These are phyloP conservation scores for Cylindrotheca fusiformis DNA, from an alignment of 108 stramenopile genomes.

Conservation along the genomic window DNA sequence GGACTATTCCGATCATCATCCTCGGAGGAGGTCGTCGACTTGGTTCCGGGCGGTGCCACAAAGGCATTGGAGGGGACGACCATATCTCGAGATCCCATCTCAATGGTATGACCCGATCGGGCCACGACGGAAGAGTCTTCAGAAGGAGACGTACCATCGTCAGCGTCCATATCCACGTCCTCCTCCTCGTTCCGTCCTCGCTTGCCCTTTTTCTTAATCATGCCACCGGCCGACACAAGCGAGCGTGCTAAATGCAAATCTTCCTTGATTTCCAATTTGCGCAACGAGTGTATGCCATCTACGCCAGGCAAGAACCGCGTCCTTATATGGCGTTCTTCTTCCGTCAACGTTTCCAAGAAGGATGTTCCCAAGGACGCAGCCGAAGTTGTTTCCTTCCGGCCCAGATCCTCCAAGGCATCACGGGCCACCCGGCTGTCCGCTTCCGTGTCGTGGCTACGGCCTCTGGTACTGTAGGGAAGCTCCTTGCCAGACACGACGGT, in stretches of 20 bases:
- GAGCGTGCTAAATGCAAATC: slow-evolving; percentile 64
- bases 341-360: slow-evolving; percentile 69
- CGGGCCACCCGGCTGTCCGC: slow-evolving; percentile 5
- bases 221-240: slow-evolving; percentile 11
- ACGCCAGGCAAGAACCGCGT: slow-evolving; percentile 77
- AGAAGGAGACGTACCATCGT: slow-evolving; percentile 19
- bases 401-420: slow-evolving; percentile 23
- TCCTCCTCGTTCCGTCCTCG: slow-evolving; percentile 30
- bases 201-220: slow-evolving; percentile 18
- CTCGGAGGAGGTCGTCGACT: not conserved
- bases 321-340: slow-evolving; percentile 74
- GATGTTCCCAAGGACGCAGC: slow-evolving; percentile 36
- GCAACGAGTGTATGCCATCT: slow-evolving; percentile 73
- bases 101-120: slow-evolving; percentile 12
- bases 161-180: slow-evolving; percentile 42
- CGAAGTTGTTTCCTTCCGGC: slow-evolving; percentile 8
- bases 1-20: slow-evolving; percentile 4
- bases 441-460: slow-evolving; percentile 25
- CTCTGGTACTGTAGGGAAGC: slow-evolving; percentile 30
- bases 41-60: slow-evolving; percentile 32
- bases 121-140: slow-evolving; percentile 35
- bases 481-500: slow-evolving; percentile 13
- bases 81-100: slow-evolving; percentile 10
- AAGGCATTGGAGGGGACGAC: slow-evolving; percentile 34
- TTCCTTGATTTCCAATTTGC: slow-evolving; percentile 71